These are phyloP conservation scores for Eucalyptus polyanthemos DNA, from an alignment of 345 rosid genomes.

Conservation along the genomic window DNA sequence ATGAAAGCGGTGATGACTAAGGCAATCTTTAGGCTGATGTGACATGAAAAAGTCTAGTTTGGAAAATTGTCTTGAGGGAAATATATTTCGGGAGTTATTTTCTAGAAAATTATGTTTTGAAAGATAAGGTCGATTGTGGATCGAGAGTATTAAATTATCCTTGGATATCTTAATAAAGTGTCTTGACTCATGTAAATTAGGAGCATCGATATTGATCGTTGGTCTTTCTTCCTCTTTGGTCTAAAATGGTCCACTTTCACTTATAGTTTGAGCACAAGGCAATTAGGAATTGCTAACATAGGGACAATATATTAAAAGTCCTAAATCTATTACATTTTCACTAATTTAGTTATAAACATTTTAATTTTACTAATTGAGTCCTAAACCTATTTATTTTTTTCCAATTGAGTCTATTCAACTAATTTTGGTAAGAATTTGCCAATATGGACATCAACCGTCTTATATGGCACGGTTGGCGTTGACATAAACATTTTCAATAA, in stretches of 20 bases:
- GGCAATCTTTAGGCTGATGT: background rate
- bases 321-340: too few species aligned
- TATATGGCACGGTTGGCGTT: fast-evolving
- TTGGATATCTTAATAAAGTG: background rate
- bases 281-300: background rate
- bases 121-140: background rate
- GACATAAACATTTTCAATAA: too few species aligned
- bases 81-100: background rate
- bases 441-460: fast-evolving
- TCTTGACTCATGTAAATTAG: background rate
- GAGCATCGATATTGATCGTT: background rate
- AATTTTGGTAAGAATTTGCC: fast-evolving
- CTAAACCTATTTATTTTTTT: too few species aligned
- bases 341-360: fast-evolving
- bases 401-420: too few species aligned
- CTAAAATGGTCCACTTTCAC: background rate
- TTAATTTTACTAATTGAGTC: too few species aligned
- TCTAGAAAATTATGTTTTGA: background rate
- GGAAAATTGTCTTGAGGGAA: background rate
- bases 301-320: too few species aligned
- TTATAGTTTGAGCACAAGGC: background rate
- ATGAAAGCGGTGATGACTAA: background rate
- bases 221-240: background rate
- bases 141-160: background rate
- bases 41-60: background rate